Percentiles rank a stretch among this genome's conserved stretches.
Conservation (phyloP, 352 stramenopile genomes). For the Phytophthora citricola region DNA sequence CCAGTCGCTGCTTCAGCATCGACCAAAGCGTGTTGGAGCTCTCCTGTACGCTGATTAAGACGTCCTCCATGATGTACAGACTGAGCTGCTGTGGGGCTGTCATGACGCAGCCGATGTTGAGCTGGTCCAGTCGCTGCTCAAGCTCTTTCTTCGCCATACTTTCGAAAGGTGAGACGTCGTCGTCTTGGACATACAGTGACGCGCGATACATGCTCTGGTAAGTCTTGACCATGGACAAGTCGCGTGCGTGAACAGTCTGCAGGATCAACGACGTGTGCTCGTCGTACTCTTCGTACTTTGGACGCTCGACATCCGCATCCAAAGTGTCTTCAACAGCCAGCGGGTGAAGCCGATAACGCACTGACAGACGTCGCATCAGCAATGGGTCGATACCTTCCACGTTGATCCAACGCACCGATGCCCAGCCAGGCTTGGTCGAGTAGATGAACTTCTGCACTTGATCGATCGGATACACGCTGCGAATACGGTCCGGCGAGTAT, state of each 20-base stretch:
- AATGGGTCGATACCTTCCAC: slow-evolving; percentile 70
- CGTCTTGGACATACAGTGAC: slow-evolving; percentile 64
- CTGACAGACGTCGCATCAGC: slow-evolving; percentile 73
- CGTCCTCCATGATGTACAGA: slow-evolving; percentile 75
- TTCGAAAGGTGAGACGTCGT: slow-evolving; percentile 62
- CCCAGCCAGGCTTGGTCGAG: slow-evolving; percentile 77
- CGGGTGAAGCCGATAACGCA: slow-evolving; percentile 87
- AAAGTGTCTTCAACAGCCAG: slow-evolving; percentile 86
- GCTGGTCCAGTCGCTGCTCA: slow-evolving; percentile 56
- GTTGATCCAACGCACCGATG: slow-evolving; percentile 84
- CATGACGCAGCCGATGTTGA: slow-evolving; percentile 72
- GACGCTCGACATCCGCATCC: slow-evolving; percentile 76
- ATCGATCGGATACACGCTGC: slow-evolving; percentile 73
- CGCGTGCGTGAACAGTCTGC: slow-evolving; percentile 62
- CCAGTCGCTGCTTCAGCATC: slow-evolving; percentile 64
- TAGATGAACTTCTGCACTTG: slow-evolving; percentile 88
- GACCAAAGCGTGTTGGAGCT: slow-evolving; percentile 54
- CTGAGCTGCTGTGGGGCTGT: slow-evolving; percentile 79
- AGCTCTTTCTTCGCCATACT: slow-evolving; percentile 74
- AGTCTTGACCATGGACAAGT: slow-evolving; percentile 59
- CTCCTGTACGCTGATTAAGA: slow-evolving; percentile 79
- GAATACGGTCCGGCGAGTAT: slow-evolving; percentile 81
- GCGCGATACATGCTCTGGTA: slow-evolving; percentile 82
- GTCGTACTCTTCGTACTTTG: slow-evolving; percentile 90
- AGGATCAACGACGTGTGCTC: slow-evolving; percentile 84